phyloP scores from a whole-genome alignment of 2,329 filamentous ascomycete genomes.

The Diplocarpon mali region DNA sequence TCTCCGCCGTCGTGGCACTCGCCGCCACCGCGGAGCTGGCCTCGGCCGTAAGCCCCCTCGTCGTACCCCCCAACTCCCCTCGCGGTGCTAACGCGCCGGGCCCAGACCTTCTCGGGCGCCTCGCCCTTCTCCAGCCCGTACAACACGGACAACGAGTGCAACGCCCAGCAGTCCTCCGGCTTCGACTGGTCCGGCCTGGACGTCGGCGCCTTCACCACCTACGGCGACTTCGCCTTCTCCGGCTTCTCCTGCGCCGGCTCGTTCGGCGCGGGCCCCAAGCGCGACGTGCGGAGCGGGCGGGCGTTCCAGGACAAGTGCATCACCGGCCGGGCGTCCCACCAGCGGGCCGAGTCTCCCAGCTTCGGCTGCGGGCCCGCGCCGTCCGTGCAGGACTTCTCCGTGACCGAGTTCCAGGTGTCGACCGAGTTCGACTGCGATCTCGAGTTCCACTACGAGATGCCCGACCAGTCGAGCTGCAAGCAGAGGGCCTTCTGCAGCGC shows the following conservation, averaged over 20 bases:
- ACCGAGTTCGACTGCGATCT: conserved; percentile 67
- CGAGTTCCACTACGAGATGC: conserved; percentile 81
- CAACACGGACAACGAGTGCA: conserved; percentile 71
- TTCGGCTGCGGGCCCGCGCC: conserved; percentile 43
- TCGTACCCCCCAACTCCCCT: conserved; percentile 7
- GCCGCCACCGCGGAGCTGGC: conserved; percentile 36
- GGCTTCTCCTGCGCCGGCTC: conserved; percentile 60
- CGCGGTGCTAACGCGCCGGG: too few relatives aligned
- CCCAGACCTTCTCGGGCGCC: conserved; percentile 35
- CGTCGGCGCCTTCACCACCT: conserved; percentile 50
- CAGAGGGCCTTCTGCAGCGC: conserved; percentile 58
- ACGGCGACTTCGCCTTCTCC: conserved; percentile 62
- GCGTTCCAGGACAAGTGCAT: conserved; percentile 46
- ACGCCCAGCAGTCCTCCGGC: conserved; percentile 53
- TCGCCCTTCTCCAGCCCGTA: conserved; percentile 53
- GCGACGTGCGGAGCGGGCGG: conserved; percentile 36
- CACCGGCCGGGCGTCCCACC: conserved; percentile 37
- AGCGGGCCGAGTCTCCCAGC: conserved; percentile 40
- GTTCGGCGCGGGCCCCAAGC: conserved; percentile 38
- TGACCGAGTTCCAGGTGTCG: conserved; percentile 61
- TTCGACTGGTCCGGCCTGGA: conserved; percentile 61
- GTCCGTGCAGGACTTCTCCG: conserved; percentile 51
- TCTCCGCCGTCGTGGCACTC: conserved; percentile 33
- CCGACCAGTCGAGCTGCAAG: conserved; percentile 71
- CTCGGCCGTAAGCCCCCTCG: conserved; percentile 28